Evolutionary conservation across 768 basidiomycete species (phyloP), one percentile per base, ranked within the genome.

Genomic region (Cystobasidium ongulense): DNA sequence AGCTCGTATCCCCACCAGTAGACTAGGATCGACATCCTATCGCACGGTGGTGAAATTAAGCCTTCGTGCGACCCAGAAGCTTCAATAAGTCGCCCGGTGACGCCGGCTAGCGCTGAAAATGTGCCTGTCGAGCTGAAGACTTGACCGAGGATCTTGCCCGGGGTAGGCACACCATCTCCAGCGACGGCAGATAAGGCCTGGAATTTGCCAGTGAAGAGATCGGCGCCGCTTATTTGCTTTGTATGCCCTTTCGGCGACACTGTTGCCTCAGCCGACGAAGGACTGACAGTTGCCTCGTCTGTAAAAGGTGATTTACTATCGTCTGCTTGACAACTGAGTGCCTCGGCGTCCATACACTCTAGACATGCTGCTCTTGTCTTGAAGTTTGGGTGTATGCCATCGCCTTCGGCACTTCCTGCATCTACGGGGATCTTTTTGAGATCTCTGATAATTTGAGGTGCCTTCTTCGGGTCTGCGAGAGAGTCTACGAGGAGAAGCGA

Each of bases 1-100:
- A 92, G 70, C 79, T 94, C 91, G 15, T 90, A 82, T 17, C 91
- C 91, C 91, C 91, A 94, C 78, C 54, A 63, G 76, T 76, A 78
- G 57, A 77, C n/a, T 38, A 76, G 70, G 3, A 77, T 38, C 17
- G 39, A 72, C 23, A 78, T 46, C 0, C 76, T 17, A 31, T 77
- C 78, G 17, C 59, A 13, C 7, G 78, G 76, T 46, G 75, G 68
- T 10, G 29, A 35, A 10, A 72, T 33, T 29, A 41, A 43, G 1
- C 72, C 72, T n/a, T 63, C 46, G 23, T 64, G 68, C 25, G 68
- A 54, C 7, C 68, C 68, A 10, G 68, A 57, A 11, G 68, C 62
- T 18, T 73, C 62, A 4, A 73, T 31, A 4, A 73, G 39, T 17
- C 62, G 36, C 18, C 23, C 43, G 1, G 72, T 50, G 5, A 73